Percentiles rank a stretch among this genome's conserved stretches.
Conservation (phyloP, 306 rosid genomes). For the Oxytropis ochrocephala region DNA sequence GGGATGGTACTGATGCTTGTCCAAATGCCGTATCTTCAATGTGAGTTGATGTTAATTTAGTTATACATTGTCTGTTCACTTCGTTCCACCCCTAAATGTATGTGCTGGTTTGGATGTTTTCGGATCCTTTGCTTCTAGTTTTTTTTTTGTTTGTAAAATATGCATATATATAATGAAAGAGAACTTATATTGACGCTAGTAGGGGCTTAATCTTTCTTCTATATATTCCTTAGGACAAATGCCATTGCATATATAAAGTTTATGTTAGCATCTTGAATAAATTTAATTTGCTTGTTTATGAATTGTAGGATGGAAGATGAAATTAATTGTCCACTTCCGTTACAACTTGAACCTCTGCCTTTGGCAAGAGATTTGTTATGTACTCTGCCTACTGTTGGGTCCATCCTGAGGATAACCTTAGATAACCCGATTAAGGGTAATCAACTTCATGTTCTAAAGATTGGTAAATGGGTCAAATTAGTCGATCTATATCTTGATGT, state of each 20-base stretch:
- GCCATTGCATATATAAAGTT: not conserved
- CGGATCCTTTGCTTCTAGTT: no score
- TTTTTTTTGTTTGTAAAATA: no score
- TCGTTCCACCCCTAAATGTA: not conserved
- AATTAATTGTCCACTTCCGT: conserved; percentile 32
- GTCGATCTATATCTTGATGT: conserved; percentile 39
- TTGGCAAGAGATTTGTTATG: conserved; percentile 39
- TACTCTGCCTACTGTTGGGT: conserved; percentile 50
- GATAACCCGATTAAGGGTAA: conserved; percentile 25
- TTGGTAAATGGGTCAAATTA: conserved; percentile 56
- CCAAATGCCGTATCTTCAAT: conserved; percentile 33
- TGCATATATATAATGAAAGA: no score
- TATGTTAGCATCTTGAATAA: not conserved
- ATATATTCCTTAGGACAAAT: no score
- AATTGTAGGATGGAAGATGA: conserved; percentile 60
- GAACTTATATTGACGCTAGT: no score
- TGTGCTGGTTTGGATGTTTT: not conserved
- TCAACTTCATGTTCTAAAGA: conserved; percentile 17
- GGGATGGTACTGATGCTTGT: conserved; percentile 83
- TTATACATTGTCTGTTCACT: not conserved
- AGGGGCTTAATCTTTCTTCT: no score
- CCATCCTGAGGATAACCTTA: conserved; percentile 43
- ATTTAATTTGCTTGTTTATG: not conserved
- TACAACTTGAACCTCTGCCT: conserved; percentile 33
- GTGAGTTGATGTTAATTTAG: conserved; percentile 35